Base-by-base conservation (phyloP, 1,284 basidiomycete species). In the Pseudozyma tsukubaensis region DNA sequence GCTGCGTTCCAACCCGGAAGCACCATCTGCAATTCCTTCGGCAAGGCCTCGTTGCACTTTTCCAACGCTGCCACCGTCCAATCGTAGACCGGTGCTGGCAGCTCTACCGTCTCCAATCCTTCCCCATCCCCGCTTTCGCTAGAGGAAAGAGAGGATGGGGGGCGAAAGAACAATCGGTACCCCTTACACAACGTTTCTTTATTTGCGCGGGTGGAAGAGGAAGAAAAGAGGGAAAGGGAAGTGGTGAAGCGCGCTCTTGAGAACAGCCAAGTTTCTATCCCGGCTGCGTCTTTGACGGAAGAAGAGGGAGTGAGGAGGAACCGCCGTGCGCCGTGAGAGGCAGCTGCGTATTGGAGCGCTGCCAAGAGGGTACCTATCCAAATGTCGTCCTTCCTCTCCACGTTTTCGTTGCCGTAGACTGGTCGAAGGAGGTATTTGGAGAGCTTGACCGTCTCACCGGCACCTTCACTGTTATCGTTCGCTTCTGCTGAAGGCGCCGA, bases 281-380 rank as follows among this genome's bases (percentile, higher is more conserved):
- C 51, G 14, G 6, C 21, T 4, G 18, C 8, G 5, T 13, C 4
- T 4, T 29, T 29, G 24, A 29, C 3, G 24, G 45, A 40, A 0
- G 53, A 35, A 11, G 18, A n/a, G 4, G 59, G 35, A 9, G 19
- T 37, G 16, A 70, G 18, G 10, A 57, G 49, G 21, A 70, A 70
- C 1, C 67, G 57, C 21, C 61, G 57, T 4, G 67, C 29, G 6
- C 67, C 67, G 36, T 70, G 67, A 0, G 61, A 64, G n/a, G 67
- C 53, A 4, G 61, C 67, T 0, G 49, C 7, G 42, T 64, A 53
- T 21, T 64, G 57, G 0, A 70, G 45, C 1, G 48, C 32, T 1
- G 60, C 44, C 7, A 64, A 49, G 13, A 70, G 42, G 4, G 45
- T 53, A 1, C 8, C 21, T 5, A 60, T 9, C 67, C 61, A 70